These are phyloP conservation scores for Skeletonema marinoi DNA, from an alignment of 108 stramenopile genomes.

Conservation along the genomic window DNA sequence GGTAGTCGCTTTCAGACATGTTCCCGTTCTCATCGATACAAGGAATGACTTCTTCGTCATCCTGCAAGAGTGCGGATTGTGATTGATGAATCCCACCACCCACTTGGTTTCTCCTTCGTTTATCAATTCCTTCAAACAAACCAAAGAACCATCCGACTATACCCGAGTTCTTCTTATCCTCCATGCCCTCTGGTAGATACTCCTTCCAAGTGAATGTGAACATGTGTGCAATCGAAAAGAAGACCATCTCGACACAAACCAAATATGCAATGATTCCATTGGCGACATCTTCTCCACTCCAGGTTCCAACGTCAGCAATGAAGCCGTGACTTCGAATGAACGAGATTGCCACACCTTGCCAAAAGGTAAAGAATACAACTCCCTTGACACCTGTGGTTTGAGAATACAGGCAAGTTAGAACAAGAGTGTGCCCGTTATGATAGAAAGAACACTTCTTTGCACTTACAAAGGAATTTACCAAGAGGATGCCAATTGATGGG, in stretches of 20 bases:
- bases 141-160: conserved; percentile 13
- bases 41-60: conserved; percentile 25
- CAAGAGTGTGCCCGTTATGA: too few species aligned
- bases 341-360: conserved; percentile 91
- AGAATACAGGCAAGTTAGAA: too few species aligned
- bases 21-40: conserved; percentile 38
- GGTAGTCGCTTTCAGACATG: conserved; percentile 42
- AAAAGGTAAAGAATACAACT: conserved; percentile 98
- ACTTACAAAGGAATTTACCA: conserved; percentile 96
- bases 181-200: conserved; percentile 70
- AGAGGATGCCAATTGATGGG: conserved; percentile 89
- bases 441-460: too few species aligned
- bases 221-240: conserved; percentile 89
- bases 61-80: conserved; percentile 6
- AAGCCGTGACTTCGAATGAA: conserved; percentile 72
- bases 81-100: background rate
- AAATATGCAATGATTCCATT: conserved; percentile 93
- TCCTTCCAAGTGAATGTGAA: conserved; percentile 93
- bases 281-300: conserved; percentile 90
- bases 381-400: too few species aligned
- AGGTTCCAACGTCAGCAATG: conserved; percentile 76
- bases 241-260: conserved; percentile 94
- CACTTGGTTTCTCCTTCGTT: conserved; percentile 4
- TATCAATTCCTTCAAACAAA: conserved; percentile 29
- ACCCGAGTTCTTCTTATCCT: conserved; percentile 1